Conservation (phyloP, 139 green algal genomes). For the Gonium pectorale region DNA sequence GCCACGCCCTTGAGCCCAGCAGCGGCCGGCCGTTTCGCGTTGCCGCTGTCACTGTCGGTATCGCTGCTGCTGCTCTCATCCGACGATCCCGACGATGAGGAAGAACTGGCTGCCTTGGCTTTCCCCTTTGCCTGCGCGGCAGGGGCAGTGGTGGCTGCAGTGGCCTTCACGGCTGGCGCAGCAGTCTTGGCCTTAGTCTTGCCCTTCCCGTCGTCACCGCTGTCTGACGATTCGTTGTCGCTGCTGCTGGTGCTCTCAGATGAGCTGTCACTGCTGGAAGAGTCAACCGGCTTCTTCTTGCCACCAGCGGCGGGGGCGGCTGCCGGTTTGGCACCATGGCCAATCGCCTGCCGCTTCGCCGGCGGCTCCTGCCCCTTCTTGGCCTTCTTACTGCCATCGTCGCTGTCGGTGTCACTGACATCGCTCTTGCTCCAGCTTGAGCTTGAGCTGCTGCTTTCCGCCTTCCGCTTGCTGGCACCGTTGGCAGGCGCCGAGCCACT, state of each 20-base stretch:
- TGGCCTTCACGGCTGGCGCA: background rate
- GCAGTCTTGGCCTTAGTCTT: background rate
- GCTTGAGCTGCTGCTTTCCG: slow-evolving; percentile 7
- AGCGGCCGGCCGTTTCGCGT: background rate
- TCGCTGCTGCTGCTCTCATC: slow-evolving; percentile 18
- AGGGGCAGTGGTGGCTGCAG: background rate
- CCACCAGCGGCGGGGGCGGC: background rate
- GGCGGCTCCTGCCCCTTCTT: background rate
- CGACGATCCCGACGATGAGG: background rate
- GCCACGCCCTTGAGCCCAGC: too few relatives aligned
- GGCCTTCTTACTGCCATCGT: background rate
- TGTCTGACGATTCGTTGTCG: too few relatives aligned
- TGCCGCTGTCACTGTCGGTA: background rate
- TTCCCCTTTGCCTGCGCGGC: background rate
- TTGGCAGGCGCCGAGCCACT: background rate
- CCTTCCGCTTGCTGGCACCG: background rate
- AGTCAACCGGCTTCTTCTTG: background rate
- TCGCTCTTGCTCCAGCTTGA: background rate
- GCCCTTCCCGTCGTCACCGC: too few relatives aligned
- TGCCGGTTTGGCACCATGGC: background rate
- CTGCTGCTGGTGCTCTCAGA: slow-evolving; percentile 1
- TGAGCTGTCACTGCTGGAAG: background rate
- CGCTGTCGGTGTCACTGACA: slow-evolving; percentile 20
- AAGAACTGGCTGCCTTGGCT: background rate
- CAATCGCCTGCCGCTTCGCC: slow-evolving; percentile 19